Evolutionary conservation across 805 yeast species (phyloP).

Genomic region (Wickerhamomyces chambardii): DNA sequence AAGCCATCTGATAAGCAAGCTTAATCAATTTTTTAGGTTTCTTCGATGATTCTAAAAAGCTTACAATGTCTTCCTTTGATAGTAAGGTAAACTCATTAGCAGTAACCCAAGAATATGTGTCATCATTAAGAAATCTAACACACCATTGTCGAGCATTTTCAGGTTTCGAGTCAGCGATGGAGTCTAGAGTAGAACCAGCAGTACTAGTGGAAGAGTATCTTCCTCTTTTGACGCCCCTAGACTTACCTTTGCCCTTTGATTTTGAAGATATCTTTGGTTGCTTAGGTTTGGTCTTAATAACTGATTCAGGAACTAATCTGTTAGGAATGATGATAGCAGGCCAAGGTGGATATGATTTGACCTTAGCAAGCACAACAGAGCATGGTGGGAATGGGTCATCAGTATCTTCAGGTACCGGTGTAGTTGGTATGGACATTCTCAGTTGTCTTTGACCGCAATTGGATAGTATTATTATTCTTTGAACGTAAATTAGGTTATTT

Average conservation of each 20-base stretch:
- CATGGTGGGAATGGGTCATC: slow-evolving; percentile 45
- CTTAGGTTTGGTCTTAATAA: slow-evolving; percentile 44
- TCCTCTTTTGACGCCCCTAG: not conserved
- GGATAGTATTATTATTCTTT: no score
- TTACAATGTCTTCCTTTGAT: slow-evolving; percentile 29
- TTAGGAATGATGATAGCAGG: slow-evolving; percentile 74
- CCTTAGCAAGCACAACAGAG: slow-evolving; percentile 61
- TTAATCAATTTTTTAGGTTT: slow-evolving; percentile 35
- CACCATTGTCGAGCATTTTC: slow-evolving; percentile 30
- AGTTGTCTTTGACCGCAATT: no score
- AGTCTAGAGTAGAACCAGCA: slow-evolving; percentile 2
- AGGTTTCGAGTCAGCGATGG: slow-evolving; percentile 4
- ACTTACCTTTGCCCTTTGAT: slow-evolving; percentile 4
- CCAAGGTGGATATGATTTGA: slow-evolving; percentile 87
- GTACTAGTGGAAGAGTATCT: slow-evolving; percentile 3
- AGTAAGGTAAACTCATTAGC: slow-evolving; percentile 40
- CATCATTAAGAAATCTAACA: slow-evolving; percentile 66
- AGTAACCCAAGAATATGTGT: slow-evolving; percentile 62
- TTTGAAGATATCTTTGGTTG: slow-evolving; percentile 3
- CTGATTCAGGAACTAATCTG: slow-evolving; percentile 48
- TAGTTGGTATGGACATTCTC: no score
- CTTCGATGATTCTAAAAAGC: slow-evolving; percentile 23
- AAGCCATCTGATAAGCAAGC: slow-evolving; percentile 45
- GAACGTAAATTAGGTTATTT: no score
- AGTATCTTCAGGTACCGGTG: no score